Percentiles rank a stretch among this genome's conserved stretches.
Evolutionary conservation across 345 rosid genomes (phyloP).

Genomic region (Hibiscus trionum): DNA sequence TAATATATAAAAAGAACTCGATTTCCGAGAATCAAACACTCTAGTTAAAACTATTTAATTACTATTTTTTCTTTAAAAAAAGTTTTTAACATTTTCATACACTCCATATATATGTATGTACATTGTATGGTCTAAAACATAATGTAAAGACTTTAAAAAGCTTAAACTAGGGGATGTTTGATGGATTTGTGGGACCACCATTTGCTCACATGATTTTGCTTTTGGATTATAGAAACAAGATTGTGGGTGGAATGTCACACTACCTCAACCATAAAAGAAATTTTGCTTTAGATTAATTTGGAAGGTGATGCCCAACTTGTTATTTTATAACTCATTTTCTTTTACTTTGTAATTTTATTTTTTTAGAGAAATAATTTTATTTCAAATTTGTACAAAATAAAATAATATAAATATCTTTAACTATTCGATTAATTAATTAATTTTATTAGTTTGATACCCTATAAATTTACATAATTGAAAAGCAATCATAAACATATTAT

Average conservation of each 20-base stretch:
- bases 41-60: too few species aligned
- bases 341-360: background rate
- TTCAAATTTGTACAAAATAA: too few species aligned
- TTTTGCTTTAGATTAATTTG: background rate
- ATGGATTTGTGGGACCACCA: constrained; percentile 7
- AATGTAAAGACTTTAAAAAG: background rate
- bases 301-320: constrained; percentile 7
- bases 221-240: background rate
- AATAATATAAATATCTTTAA: too few species aligned
- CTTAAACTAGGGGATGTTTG: constrained; percentile 1
- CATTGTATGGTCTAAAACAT: too few species aligned
- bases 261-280: constrained; percentile 8
- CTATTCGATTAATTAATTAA: too few species aligned
- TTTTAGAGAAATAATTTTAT: too few species aligned
- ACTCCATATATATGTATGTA: too few species aligned
- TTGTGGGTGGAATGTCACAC: constrained; percentile 23
- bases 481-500: background rate
- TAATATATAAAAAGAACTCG: background rate
- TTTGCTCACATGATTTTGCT: constrained; percentile 4
- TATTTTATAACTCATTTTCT: background rate
- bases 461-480: background rate
- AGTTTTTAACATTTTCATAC: too few species aligned
- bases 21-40: constrained; percentile 7
- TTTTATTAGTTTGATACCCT: background rate
- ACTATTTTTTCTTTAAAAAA: too few species aligned